Evolutionary conservation across 495 filamentous ascomycete genomes (phyloP).

Genomic region (Terfezia claveryi): DNA sequence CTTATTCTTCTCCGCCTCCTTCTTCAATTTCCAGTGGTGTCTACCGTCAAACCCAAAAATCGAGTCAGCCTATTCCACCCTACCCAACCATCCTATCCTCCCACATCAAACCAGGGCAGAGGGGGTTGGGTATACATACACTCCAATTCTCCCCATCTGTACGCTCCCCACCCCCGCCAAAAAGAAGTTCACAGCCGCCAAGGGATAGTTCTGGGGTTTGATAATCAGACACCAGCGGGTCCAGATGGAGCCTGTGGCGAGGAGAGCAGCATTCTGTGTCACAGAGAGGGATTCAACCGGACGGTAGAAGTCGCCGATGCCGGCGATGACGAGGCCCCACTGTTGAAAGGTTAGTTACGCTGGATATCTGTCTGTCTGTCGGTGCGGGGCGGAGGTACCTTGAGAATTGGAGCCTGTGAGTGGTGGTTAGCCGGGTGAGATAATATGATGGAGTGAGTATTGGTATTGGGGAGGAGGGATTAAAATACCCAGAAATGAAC

Average conservation of each 20-base stretch:
- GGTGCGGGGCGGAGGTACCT: conserved; percentile 27
- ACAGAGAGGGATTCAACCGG: conserved; percentile 83
- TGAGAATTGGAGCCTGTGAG: conserved; percentile 69
- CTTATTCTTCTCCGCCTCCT: conserved; percentile 10
- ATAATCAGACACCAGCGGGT: conserved; percentile 97
- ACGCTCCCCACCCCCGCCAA: conserved; percentile 58
- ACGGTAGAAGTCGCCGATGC: conserved; percentile 73
- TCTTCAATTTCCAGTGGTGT: conserved; percentile 9
- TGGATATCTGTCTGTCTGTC: neutral
- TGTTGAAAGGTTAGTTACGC: conserved; percentile 16
- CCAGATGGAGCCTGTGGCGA: conserved; percentile 85
- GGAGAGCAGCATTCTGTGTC: conserved; percentile 73
- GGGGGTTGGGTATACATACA: conserved; percentile 24
- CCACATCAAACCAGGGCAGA: neutral
- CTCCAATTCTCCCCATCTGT: conserved; percentile 54
- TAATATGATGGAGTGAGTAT: neutral
- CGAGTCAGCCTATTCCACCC: no score
- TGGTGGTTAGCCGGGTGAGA: neutral
- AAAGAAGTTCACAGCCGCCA: conserved; percentile 97
- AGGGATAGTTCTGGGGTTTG: conserved; percentile 74
- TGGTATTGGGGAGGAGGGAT: neutral
- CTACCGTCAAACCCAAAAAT: neutral
- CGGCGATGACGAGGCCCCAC: conserved; percentile 83
- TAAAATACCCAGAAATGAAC: conserved; percentile 79
- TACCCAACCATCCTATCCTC: no score